phyloP scores from a whole-genome alignment of 495 filamentous ascomycete species.

The Aspergillus coremiiformis region DNA sequence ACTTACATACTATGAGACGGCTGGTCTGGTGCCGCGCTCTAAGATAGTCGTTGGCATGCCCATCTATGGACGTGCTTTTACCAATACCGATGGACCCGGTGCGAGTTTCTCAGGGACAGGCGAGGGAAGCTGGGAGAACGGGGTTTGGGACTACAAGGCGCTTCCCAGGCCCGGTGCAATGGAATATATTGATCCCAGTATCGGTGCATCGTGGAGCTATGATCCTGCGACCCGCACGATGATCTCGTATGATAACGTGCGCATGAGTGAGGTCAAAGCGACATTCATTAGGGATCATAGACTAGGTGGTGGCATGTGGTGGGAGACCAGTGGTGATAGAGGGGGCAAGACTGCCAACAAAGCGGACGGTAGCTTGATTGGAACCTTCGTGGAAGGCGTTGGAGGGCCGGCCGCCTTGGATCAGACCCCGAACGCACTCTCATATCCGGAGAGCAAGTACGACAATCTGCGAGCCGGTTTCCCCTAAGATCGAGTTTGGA shows the following conservation, averaged over 20 bases:
- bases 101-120: constrained; percentile 62
- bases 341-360: constrained; percentile 32
- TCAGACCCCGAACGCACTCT: constrained; percentile 55
- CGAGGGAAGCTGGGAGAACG: constrained; percentile 61
- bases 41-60: constrained; percentile 86
- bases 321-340: constrained; percentile 82
- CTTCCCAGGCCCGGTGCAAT: constrained; percentile 42
- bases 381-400: constrained; percentile 46
- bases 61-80: constrained; percentile 80
- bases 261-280: constrained; percentile 54
- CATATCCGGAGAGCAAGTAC: constrained; percentile 70
- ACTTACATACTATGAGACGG: constrained; percentile 52
- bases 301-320: constrained; percentile 88
- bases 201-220: constrained; percentile 65
- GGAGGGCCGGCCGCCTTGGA: constrained; percentile 48
- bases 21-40: constrained; percentile 48
- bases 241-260: constrained; percentile 68
- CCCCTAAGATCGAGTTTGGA: constrained; percentile 7
- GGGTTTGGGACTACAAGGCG: constrained; percentile 75
- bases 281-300: constrained; percentile 54
- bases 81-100: constrained; percentile 66
- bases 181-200: constrained; percentile 31
- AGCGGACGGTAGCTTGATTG: constrained; percentile 55
- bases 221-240: constrained; percentile 52
- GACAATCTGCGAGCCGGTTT: constrained; percentile 61